Base-by-base conservation (phyloP, 1,284 basidiomycete species). In the Austroboletus novae-zelandiae region DNA sequence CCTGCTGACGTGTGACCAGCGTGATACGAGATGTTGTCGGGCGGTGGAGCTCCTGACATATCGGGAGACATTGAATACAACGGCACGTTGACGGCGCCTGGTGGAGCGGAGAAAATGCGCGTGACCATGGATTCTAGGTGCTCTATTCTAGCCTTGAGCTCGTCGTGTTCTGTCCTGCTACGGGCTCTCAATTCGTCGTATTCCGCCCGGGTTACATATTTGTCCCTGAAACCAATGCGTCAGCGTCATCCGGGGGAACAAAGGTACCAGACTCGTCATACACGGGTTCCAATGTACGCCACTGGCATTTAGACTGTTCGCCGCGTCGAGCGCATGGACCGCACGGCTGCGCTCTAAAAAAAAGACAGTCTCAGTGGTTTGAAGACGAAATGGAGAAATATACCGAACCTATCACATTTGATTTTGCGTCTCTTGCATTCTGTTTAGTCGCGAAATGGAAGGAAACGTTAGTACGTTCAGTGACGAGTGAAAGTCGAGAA, bases 371-470 rank as follows among this genome's bases (percentile, higher is more conserved):
- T 68, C 44, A 61, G 61, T 51, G 34, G 37, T 45, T 48, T 56
- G 20, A 37, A 52, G 51, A 54, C 13, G 50, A 8, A 50, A 54
- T 35, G 47, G 55, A 45, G 51, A 45, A 52, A 60, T 50, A 57
- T n/a, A 44, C 55, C 70, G 56, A 60, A 78, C 71, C 81, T 77
- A 64, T 83, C 79, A 61, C 81, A 83, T 61, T 78, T 82, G 61
- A 83, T 81, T 66, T 81, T 83, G 35, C 81, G 71, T 53, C 80
- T 64, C 56, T 83, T 83, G 63, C 80, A 83, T 59, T 82, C 81
- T 76, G 58, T 58, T 35, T 37, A 51, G 34, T 27, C 48, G 46
- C 45, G 52, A 43, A 42, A 47, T 45, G 37, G 52, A 51, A 25
- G n/a, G 44, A 23, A 23, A 23, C 20, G 5, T 23, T 23, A 23